Base-by-base conservation (phyloP, 345 rosid genomes). In the Moricandia arvensis region DNA sequence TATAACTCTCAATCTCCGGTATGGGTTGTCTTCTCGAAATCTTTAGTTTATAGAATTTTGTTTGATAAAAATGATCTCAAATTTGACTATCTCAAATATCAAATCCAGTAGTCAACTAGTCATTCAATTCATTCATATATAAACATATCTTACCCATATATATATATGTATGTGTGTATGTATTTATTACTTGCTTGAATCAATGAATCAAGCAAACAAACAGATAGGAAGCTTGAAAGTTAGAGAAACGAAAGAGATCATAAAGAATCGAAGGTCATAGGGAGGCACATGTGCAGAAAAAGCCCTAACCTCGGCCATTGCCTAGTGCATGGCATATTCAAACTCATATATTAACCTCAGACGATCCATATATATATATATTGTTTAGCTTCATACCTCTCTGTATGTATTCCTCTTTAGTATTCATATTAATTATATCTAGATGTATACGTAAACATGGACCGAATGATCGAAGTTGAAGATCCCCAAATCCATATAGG, bases 211-310 rank as follows among this genome's bases (percentile, higher is more conserved):
- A 65, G 18, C 57, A 66, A 79, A 62, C 35, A 73, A 68, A 79
- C 78, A 79, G 75, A 63, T 68, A 63, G 78, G 34, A 79, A 79
- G 61, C 82, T 79, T 79, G n/a, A 41, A 63, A 12, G 4, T 68
- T 79, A 79, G 75, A 63, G 74, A 79, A 79, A 45, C 78, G 45
- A 63, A 72, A 68, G 1, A 67, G 37, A 49, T 37, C 59, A 51
- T 53, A 73, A 61, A 43, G 62, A 68, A 68, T 67, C 53, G 53
- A 43, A 68, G 75, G 65, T 55, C 59, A 68, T 61, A 63, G 74
- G 31, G 43, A 68, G 61, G 55, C 60, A 27, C 78, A 79, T 73
- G 78, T 68, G 78, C 71, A 12, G 0, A 1, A 29, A 65, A 55
- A 49, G 45, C 75, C 62, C 66, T 63, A 73, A 68, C 61, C 75